phyloP scores from a whole-genome alignment of 208 protist genomes.

The Naegleria gruberi region DNA sequence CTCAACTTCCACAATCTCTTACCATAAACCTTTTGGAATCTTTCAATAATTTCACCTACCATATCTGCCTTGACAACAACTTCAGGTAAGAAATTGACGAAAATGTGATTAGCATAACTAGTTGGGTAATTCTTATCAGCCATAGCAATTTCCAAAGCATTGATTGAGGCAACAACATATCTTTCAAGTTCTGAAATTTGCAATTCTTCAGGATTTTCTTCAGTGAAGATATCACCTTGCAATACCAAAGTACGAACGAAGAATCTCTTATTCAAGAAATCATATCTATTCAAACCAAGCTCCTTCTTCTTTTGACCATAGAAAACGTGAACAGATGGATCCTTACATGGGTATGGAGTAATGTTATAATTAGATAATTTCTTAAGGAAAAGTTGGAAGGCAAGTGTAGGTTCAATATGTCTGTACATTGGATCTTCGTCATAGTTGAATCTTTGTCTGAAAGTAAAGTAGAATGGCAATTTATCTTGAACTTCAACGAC shows the following conservation, averaged over 20 bases:
- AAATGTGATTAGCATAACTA: conserved; percentile 45
- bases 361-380: conserved; percentile 83
- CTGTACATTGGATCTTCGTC: conserved; percentile 77
- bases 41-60: conserved; percentile 37
- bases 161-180: conserved; percentile 42
- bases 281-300: conserved; percentile 29
- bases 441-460: conserved; percentile 61
- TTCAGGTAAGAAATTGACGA: conserved; percentile 56
- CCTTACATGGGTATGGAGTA: conserved; percentile 59
- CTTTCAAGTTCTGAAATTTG: conserved; percentile 41
- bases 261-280: conserved; percentile 65
- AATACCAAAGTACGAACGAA: conserved; percentile 82
- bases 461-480: conserved; percentile 80
- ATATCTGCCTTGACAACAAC: conserved; percentile 42
- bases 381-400: conserved; percentile 83
- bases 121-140: conserved; percentile 2
- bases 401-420: conserved; percentile 84
- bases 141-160: conserved; percentile 44
- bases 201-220: conserved; percentile 21
- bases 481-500: conserved; percentile 56
- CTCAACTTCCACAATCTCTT: conserved; percentile 46
- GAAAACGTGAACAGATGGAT: conserved; percentile 80
- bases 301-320: conserved; percentile 60
- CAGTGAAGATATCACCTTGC: conserved; percentile 63
- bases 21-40: conserved; percentile 43